Evolutionary conservation across 148 eudicot genomes (phyloP).

Genomic region (Vaccinium corymbosum): DNA sequence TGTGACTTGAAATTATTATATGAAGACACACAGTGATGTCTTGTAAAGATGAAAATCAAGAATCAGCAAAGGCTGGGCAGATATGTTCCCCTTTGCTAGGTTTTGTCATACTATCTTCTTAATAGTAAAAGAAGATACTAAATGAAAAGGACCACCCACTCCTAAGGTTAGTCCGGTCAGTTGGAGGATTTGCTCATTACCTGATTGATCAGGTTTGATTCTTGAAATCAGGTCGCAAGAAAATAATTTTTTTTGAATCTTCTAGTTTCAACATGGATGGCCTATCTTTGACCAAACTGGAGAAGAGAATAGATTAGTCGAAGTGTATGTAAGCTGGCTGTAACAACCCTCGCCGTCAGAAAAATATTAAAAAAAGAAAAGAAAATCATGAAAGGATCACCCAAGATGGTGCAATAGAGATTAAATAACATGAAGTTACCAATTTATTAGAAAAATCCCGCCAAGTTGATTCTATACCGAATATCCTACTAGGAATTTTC

Average conservation of each 20-base stretch:
- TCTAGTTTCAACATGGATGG: too few species aligned
- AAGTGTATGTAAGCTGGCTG: too few species aligned
- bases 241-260: too few species aligned
- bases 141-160: neutral
- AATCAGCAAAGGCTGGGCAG: neutral
- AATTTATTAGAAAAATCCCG: neutral
- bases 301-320: too few species aligned
- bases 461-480: neutral
- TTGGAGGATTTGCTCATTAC: too few species aligned
- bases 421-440: neutral
- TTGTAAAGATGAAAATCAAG: neutral
- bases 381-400: neutral
- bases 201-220: too few species aligned
- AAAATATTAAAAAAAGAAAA: too few species aligned
- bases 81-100: neutral
- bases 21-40: neutral
- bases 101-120: neutral
- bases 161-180: too few species aligned
- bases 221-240: too few species aligned
- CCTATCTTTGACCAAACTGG: too few species aligned
- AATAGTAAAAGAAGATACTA: neutral
- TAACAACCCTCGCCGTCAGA: too few species aligned
- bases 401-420: neutral
- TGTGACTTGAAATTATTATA: neutral
- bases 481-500: neutral